A percentile compares a stretch with the other conserved stretches of the same genome.
These are phyloP conservation scores for Darksidea phi DNA, from an alignment of 495 filamentous ascomycete species.

Conservation along the genomic window DNA sequence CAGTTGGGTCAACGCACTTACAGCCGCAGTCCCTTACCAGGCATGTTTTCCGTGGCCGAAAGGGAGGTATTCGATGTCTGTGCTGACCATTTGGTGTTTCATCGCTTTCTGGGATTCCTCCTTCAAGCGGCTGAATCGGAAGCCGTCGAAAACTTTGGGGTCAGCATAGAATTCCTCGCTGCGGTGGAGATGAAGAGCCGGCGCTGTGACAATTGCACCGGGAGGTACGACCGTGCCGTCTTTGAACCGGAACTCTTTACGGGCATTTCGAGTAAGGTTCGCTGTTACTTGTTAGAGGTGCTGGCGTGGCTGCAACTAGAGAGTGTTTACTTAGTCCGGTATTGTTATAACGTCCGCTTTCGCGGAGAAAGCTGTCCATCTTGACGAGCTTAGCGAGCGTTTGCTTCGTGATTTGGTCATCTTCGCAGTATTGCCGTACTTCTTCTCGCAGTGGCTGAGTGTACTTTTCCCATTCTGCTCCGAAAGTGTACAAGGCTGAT, in stretches of 20 bases:
- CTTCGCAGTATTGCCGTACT: neutral
- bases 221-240: neutral
- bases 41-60: conserved; percentile 2
- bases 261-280: neutral
- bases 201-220: neutral
- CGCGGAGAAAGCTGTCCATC: conserved; percentile 1
- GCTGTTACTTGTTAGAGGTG: neutral
- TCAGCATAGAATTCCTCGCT: neutral
- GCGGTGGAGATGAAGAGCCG: neutral
- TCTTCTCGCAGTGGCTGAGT: conserved; percentile 1
- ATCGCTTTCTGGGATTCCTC: neutral
- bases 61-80: neutral
- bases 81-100: conserved; percentile 1
- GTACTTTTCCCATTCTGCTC: conserved; percentile 1
- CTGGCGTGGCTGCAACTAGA: neutral
- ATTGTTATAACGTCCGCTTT: neutral
- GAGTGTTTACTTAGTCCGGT: neutral
- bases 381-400: neutral
- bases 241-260: neutral
- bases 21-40: neutral
- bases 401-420: neutral
- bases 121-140: neutral
- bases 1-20: neutral
- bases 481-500: conserved; percentile 1
- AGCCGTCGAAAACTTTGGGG: neutral